Evolutionary conservation across 1,284 basidiomycete genomes (phyloP).

Genomic region (Schizopora paradoxa): DNA sequence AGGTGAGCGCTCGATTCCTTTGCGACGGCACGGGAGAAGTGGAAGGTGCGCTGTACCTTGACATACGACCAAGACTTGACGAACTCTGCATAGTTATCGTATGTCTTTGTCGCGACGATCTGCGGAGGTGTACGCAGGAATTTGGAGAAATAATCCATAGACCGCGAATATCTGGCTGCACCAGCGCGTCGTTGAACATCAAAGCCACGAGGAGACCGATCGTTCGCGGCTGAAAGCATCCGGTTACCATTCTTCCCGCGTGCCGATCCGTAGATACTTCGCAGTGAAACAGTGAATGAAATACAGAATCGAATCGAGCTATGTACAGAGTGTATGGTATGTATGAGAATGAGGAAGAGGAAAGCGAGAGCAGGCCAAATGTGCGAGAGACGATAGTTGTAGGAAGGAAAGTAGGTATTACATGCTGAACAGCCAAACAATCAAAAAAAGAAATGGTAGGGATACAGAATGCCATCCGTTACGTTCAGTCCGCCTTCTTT

Average conservation of each 20-base stretch:
- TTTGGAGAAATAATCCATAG: slow-evolving; percentile 82
- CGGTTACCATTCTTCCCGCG: too few species aligned
- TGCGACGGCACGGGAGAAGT: too few species aligned
- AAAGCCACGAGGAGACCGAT: background rate
- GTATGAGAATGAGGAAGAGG: background rate
- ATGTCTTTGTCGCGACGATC: slow-evolving; percentile 43
- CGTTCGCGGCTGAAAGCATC: background rate
- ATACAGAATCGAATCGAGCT: background rate
- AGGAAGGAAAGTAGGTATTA: background rate
- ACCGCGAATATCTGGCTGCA: background rate
- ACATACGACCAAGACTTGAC: slow-evolving; percentile 66
- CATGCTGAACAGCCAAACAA: too few species aligned
- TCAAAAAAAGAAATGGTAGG: too few species aligned
- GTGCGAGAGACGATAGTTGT: background rate
- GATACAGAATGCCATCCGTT: too few species aligned
- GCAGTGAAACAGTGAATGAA: background rate
- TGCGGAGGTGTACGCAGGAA: slow-evolving; percentile 57
- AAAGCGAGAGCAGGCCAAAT: slow-evolving; percentile 1
- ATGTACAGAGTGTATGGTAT: background rate
- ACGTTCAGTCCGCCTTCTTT: slow-evolving; percentile 42
- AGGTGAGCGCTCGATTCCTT: too few species aligned
- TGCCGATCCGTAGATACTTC: too few species aligned
- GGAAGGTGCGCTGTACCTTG: slow-evolving; percentile 45
- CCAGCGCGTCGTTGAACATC: background rate
- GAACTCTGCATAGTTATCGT: slow-evolving; percentile 67